A percentile compares a stretch with the other conserved stretches of the same genome.
phyloP scores from a whole-genome alignment of 1,284 basidiomycete genomes.

The Ceratobasidium papillatum region DNA sequence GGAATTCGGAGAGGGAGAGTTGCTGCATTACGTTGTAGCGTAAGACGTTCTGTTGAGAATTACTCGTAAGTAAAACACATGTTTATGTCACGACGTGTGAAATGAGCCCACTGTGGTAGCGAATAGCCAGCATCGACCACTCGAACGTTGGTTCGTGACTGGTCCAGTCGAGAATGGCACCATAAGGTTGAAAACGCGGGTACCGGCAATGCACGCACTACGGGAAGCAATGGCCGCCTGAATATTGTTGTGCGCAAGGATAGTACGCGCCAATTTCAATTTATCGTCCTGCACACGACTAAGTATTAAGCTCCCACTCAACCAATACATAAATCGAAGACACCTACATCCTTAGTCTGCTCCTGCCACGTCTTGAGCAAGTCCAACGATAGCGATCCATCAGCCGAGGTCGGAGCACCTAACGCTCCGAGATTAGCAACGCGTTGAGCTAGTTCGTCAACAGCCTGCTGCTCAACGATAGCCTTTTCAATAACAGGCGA shows the following conservation, averaged over 20 bases:
- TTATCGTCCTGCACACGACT: conserved; percentile 58
- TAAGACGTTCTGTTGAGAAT: conserved; percentile 70
- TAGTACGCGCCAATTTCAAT: conserved; percentile 78
- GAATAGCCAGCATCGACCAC: conserved; percentile 93
- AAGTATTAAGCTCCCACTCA: not conserved
- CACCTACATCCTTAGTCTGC: conserved; percentile 55
- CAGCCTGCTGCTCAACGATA: conserved; percentile 49
- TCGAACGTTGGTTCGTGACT: conserved; percentile 87
- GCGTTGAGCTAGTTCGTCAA: conserved; percentile 50
- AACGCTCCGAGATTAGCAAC: conserved; percentile 44
- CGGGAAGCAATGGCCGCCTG: conserved; percentile 72
- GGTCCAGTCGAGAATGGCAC: conserved; percentile 83
- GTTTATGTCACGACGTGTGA: not conserved
- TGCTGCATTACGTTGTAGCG: conserved; percentile 86
- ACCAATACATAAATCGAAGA: not conserved
- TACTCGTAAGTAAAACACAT: no score
- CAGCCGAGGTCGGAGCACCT: conserved; percentile 51
- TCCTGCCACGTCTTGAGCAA: conserved; percentile 74
- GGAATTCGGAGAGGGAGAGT: conserved; percentile 85
- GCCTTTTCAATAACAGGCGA: conserved; percentile 40
- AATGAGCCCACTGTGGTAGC: conserved; percentile 67
- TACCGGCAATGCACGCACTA: conserved; percentile 68
- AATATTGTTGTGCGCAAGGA: conserved; percentile 80
- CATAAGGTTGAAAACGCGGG: conserved; percentile 85
- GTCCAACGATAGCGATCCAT: conserved; percentile 67